phyloP scores from a whole-genome alignment of 2,329 filamentous ascomycete genomes.

The Neurospora sp. region DNA sequence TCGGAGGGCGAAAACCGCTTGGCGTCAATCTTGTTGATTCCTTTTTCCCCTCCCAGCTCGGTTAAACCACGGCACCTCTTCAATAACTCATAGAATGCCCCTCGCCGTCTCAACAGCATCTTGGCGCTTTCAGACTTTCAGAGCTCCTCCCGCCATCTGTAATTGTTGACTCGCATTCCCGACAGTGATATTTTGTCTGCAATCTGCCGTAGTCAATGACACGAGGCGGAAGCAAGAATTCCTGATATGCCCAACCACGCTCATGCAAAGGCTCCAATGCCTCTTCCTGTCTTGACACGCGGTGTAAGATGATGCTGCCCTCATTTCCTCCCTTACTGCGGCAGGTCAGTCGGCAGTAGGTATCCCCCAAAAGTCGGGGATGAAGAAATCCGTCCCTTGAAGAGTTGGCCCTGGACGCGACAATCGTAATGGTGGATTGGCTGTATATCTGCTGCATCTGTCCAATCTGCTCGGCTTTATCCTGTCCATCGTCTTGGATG shows the following conservation, averaged over 20 bases:
- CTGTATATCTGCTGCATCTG: neutral
- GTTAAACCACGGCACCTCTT: neutral
- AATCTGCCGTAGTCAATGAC: neutral
- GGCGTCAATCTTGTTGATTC: neutral
- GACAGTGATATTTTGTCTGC: neutral
- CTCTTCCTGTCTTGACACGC: too few species aligned
- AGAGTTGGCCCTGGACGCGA: neutral
- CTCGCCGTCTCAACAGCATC: neutral
- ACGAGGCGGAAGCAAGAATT: neutral
- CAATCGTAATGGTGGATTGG: neutral
- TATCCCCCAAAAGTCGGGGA: neutral
- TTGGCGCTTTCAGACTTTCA: accelerated
- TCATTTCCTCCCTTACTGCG: neutral
- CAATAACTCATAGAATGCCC: neutral
- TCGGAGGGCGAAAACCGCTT: neutral
- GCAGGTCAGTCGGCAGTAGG: neutral
- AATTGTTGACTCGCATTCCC: neutral
- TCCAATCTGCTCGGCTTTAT: neutral
- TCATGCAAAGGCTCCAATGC: neutral
- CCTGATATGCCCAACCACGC: neutral
- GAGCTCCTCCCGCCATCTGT: neutral
- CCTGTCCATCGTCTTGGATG: neutral
- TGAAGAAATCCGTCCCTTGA: neutral
- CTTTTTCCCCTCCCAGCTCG: neutral
- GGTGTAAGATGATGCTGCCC: neutral